A percentile compares a stretch with the other conserved stretches of the same genome.
Conservation (phyloP, 495 filamentous ascomycete genomes). For the Rostrohypoxylon terebratum region DNA sequence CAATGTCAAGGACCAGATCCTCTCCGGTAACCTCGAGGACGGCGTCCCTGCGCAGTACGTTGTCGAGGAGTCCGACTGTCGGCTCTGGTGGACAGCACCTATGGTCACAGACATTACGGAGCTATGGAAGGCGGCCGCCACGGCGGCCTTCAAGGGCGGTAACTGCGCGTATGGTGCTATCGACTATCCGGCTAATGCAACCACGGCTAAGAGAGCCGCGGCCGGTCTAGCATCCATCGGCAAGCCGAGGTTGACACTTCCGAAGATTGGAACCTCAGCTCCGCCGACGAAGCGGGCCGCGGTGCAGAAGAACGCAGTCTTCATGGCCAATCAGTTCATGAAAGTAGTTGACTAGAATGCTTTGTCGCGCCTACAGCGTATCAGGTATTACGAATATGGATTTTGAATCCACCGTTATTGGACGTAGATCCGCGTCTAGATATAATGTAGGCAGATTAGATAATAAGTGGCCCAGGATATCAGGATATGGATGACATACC, state of each 20-base stretch:
- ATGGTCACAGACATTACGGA: constrained; percentile 60
- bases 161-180: constrained; percentile 50
- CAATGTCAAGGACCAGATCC: constrained; percentile 59
- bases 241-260: constrained; percentile 38
- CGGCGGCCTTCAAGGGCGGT: constrained; percentile 53
- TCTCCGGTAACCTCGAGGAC: constrained; percentile 51
- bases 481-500: not conserved
- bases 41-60: constrained; percentile 62
- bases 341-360: constrained; percentile 46
- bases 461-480: constrained; percentile 1
- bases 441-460: constrained; percentile 34
- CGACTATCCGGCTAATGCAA: constrained; percentile 17
- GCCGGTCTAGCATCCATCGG: constrained; percentile 35
- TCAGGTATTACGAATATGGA: not conserved
- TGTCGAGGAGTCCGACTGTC: constrained; percentile 66
- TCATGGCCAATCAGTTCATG: constrained; percentile 48
- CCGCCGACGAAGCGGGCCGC: constrained; percentile 28
- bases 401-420: constrained; percentile 14
- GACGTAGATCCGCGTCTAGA: constrained; percentile 21
- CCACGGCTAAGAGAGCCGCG: constrained; percentile 33
- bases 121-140: constrained; percentile 62
- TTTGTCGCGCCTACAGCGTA: constrained; percentile 12
- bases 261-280: constrained; percentile 27
- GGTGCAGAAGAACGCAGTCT: constrained; percentile 33
- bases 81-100: constrained; percentile 65